Evolutionary conservation across 208 protist species (phyloP).

Genomic region (Crithidia bombi): DNA sequence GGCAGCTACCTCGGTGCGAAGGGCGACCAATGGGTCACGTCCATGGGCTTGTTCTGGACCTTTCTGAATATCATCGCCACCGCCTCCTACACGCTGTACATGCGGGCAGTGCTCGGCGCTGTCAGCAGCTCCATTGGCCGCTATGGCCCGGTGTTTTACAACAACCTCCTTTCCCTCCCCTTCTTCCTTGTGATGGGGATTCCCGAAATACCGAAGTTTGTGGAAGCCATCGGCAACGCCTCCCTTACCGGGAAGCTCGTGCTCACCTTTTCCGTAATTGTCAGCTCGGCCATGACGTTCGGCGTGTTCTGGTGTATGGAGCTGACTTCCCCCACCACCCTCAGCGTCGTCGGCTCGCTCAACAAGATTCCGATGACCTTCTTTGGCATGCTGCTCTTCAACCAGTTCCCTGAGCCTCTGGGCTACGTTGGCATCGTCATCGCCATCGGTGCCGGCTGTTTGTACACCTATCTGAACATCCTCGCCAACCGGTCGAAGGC

Average conservation of each 20-base stretch:
- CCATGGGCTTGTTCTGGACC: conserved; percentile 80
- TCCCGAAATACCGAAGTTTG: conserved; percentile 22
- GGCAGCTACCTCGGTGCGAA: conserved; percentile 63
- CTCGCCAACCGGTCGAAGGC: conserved; percentile 35
- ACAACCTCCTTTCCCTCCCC: conserved; percentile 85
- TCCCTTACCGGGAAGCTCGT: conserved; percentile 28
- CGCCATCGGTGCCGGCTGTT: conserved; percentile 67
- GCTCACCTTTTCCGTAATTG: conserved; percentile 53
- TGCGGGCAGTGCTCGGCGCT: conserved; percentile 66
- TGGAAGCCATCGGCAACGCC: conserved; percentile 14
- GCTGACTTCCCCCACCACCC: conserved; percentile 89
- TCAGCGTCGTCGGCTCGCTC: conserved; percentile 84
- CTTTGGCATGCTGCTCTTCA: conserved; percentile 84
- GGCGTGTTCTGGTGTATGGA: conserved; percentile 90
- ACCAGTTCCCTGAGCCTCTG: conserved; percentile 67
- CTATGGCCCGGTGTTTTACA: conserved; percentile 90
- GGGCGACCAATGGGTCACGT: conserved; percentile 84
- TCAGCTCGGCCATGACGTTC: conserved; percentile 84
- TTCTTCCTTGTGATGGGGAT: conserved; percentile 53
- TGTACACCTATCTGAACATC: conserved; percentile 79
- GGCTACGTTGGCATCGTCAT: conserved; percentile 81
- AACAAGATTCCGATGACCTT: conserved; percentile 88
- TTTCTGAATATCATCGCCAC: conserved; percentile 77
- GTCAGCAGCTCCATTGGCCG: conserved; percentile 66
- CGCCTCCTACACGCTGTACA: conserved; percentile 86